Conservation (phyloP, 2,329 filamentous ascomycete species). For the Nannizziopsis arthrosporioides region DNA sequence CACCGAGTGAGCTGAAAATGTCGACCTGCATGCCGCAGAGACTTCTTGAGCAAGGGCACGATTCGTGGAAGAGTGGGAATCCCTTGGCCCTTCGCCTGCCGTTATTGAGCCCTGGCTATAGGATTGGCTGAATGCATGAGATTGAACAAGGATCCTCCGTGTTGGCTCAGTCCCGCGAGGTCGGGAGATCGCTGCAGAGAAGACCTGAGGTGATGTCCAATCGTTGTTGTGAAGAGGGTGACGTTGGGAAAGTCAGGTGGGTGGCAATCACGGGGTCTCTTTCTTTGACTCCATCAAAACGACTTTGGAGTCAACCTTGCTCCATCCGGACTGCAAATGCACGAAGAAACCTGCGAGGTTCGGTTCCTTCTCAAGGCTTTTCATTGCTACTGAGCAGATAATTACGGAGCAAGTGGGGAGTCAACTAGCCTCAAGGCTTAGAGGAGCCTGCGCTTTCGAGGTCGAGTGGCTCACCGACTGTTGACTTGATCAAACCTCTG, state of each 20-base stretch:
- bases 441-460: too few species aligned
- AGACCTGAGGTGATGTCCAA: background rate
- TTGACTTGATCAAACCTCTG: too few species aligned
- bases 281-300: background rate
- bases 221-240: background rate
- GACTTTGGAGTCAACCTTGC: background rate
- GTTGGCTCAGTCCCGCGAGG: background rate
- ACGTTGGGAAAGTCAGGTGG: constrained; percentile 5
- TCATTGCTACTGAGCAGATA: too few species aligned
- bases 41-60: background rate
- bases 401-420: too few species aligned
- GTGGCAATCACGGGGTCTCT: constrained; percentile 7
- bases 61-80: constrained; percentile 3
- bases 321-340: background rate
- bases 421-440: too few species aligned
- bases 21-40: background rate
- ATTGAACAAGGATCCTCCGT: constrained; percentile 2
- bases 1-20: constrained; percentile 7
- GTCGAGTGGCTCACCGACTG: too few species aligned
- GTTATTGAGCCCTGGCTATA: background rate
- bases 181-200: background rate
- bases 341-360: too few species aligned
- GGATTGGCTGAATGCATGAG: background rate
- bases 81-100: background rate
- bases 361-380: too few species aligned